Base-by-base conservation (phyloP, 768 basidiomycete species). In the Psilocybe cubensis region DNA sequence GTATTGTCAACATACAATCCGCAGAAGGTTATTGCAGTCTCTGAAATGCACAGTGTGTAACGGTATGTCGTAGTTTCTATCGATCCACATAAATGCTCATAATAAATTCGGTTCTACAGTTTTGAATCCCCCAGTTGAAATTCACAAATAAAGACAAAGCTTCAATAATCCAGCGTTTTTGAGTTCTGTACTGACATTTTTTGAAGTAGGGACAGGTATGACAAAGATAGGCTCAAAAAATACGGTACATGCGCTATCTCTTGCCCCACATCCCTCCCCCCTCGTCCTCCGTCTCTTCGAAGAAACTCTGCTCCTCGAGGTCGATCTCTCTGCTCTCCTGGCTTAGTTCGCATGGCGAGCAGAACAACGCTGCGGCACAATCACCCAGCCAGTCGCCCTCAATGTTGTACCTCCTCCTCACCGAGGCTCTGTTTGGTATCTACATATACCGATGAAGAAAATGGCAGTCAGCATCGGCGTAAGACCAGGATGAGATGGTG, bases 261-360 rank as follows among this genome's bases (percentile, higher is more conserved):
- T 74, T 70, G 18, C 25, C 12, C 48, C 40, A 14, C 17, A 28
- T 14, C n/a, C 23, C 31, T 25, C n/a, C 20, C 20, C 3, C 45
- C 31, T 38, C 6, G 17, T 27, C 21, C 31, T 23, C 2, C 5
- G 31, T 42, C 45, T 46, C 25, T 46, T 27, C 28, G n/a, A 48
- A 29, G 7, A 67, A 59, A 33, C 64, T 70, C 38, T 62, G 55
- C 65, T 79, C 79, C 61, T 80, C 79, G 28, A 74, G 59, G 52
- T 68, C 69, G 21, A 79, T 57, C 58, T 79, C 78, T 23, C 70
- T 66, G 54, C 69, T 72, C 59, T 77, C 77, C 61, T 79, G 78
- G 1, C 71, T 67, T 33, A 78, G 71, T 20, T 68, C 71, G 61
- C 79, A 81, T 14, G 77, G 68, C 0, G 67, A 68, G 66, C 77